phyloP scores from a whole-genome alignment of 2,329 filamentous ascomycete genomes.

The Leptosphaerulina australis region DNA sequence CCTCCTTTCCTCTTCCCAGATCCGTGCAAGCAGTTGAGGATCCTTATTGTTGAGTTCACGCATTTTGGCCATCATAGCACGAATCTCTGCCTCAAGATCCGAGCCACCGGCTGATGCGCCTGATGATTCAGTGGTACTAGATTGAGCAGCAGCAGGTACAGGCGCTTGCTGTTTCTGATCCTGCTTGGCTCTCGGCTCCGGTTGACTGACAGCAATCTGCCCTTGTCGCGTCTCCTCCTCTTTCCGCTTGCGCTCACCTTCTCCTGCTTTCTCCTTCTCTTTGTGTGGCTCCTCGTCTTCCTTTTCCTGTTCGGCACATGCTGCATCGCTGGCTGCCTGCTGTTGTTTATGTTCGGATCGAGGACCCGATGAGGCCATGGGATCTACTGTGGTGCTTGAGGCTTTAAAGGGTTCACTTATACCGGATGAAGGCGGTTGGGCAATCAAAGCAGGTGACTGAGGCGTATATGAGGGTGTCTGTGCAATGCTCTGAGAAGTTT shows the following conservation, averaged over 20 bases:
- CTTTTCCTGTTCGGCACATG: constrained; percentile 43
- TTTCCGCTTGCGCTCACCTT: constrained; percentile 30
- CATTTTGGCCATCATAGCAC: constrained; percentile 63
- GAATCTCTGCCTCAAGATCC: constrained; percentile 58
- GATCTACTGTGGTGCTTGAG: constrained; percentile 56
- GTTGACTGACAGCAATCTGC: constrained; percentile 23
- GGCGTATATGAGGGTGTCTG: constrained; percentile 28
- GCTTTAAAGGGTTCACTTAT: constrained; percentile 28
- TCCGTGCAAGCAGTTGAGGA: constrained; percentile 59
- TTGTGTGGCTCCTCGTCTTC: constrained; percentile 34
- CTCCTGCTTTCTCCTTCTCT: constrained; percentile 37
- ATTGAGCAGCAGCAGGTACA: background rate
- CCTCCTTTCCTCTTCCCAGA: constrained; percentile 62
- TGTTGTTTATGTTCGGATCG: constrained; percentile 57
- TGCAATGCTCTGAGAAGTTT: constrained; percentile 18
- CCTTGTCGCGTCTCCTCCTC: constrained; percentile 24
- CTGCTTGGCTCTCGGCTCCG: constrained; percentile 28
- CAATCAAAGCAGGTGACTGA: constrained; percentile 19
- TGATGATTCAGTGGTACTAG: constrained; percentile 14
- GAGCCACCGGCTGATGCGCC: constrained; percentile 2
- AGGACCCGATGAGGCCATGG: constrained; percentile 61
- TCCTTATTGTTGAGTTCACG: constrained; percentile 62
- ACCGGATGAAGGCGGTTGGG: constrained; percentile 25
- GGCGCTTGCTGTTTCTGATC: constrained; percentile 32
- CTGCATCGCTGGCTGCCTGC: constrained; percentile 45